These are phyloP conservation scores for Ilyonectria destructans DNA, from an alignment of 2,329 filamentous ascomycete genomes.

Conservation along the genomic window DNA sequence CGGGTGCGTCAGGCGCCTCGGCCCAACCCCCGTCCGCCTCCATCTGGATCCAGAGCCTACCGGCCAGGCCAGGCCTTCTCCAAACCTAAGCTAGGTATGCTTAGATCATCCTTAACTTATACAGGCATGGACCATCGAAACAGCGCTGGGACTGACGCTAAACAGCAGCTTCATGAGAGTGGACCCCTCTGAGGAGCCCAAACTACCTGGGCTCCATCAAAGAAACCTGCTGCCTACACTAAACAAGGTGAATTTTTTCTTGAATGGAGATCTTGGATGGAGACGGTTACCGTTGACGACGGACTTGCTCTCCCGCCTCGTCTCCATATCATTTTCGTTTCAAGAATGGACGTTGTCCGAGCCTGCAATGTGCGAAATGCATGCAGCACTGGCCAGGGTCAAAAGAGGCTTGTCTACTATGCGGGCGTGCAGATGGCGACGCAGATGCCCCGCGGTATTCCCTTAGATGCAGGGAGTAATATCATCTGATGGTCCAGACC, in stretches of 20 bases:
- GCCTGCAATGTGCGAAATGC: constrained; percentile 41
- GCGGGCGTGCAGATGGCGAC: constrained; percentile 40
- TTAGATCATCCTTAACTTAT: constrained; percentile 1
- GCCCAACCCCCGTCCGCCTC: constrained; percentile 2
- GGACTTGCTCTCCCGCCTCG: constrained; percentile 32
- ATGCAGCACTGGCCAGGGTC: constrained; percentile 34
- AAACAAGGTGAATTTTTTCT: constrained; percentile 14
- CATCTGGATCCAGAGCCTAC: constrained; percentile 6
- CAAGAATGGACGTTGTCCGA: constrained; percentile 36
- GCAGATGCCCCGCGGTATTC: constrained; percentile 28
- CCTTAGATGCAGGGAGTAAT: constrained; percentile 23
- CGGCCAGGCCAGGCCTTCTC: constrained; percentile 1
- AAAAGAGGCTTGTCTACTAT: constrained; percentile 31
- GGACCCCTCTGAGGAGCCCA: constrained; percentile 30
- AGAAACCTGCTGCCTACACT: constrained; percentile 33
- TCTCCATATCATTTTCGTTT: constrained; percentile 20
- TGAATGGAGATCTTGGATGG: constrained; percentile 12
- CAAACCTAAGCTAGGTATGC: constrained; percentile 1
- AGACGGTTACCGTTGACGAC: constrained; percentile 1
- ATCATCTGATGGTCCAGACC: constrained; percentile 37
- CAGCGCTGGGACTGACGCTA: constrained; percentile 2
- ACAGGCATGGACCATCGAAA: constrained; percentile 23
- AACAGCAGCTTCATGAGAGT: constrained; percentile 18
- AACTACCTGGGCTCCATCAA: constrained; percentile 29
- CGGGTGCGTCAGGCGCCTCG: constrained; percentile 7